phyloP scores from a whole-genome alignment of 1,284 basidiomycete genomes.

The Boletus semigastroideus region DNA sequence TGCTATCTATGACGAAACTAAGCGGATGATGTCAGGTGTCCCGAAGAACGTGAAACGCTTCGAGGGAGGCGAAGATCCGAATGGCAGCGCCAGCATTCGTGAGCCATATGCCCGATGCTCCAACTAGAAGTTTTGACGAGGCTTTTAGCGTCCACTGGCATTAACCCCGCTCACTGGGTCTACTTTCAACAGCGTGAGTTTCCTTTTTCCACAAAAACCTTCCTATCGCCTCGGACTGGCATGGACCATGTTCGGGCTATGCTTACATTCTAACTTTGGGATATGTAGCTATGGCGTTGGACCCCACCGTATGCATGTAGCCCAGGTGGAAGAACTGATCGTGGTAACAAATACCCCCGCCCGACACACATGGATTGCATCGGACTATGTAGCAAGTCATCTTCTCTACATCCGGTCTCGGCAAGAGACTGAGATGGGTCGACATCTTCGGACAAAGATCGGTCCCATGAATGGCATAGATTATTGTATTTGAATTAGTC shows the following conservation, averaged over 20 bases:
- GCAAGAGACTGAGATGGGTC: neutral
- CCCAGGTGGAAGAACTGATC: constrained; percentile 1
- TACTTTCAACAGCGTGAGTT: constrained; percentile 45
- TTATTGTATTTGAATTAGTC: constrained; percentile 3
- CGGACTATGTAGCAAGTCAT: neutral
- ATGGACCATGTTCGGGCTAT: neutral
- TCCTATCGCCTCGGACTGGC: neutral
- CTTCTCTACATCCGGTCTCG: neutral
- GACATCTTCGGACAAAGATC: neutral
- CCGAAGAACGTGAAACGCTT: constrained; percentile 38
- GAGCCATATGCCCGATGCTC: constrained; percentile 10
- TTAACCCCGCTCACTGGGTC: constrained; percentile 40
- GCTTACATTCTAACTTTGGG: constrained; percentile 6
- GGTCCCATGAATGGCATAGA: neutral
- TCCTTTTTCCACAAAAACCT: neutral
- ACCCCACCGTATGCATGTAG: constrained; percentile 33
- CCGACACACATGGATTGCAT: neutral
- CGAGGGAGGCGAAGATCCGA: constrained; percentile 39
- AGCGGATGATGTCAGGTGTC: constrained; percentile 19
- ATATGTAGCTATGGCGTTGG: constrained; percentile 29
- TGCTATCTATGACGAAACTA: constrained; percentile 8
- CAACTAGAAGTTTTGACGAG: neutral
- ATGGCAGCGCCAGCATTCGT: constrained; percentile 44
- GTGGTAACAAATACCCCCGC: constrained; percentile 1
- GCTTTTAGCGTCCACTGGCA: constrained; percentile 39